Base-by-base conservation (phyloP, 2,329 filamentous ascomycete genomes). In the Cladorrhinum sp. region DNA sequence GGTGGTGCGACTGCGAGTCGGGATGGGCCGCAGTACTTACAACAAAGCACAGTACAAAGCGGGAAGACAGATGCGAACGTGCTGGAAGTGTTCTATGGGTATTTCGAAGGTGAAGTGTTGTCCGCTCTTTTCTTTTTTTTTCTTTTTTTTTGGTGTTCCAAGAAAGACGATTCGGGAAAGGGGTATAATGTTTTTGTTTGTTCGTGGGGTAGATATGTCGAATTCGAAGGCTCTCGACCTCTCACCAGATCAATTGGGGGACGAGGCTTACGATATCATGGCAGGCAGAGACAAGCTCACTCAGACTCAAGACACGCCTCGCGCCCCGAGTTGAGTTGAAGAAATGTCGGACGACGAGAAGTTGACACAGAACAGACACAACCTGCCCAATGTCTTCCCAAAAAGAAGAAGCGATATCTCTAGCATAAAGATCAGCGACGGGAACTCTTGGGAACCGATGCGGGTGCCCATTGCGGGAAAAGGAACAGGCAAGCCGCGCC, bases 381-480 rank as follows among this genome's bases (percentile, higher is more conserved):
- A n/a, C n/a, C n/a, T n/a, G n/a, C n/a, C n/a, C n/a, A n/a, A n/a
- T n/a, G n/a, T n/a, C n/a, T n/a, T n/a, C n/a, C n/a, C n/a, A 14
- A 42, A 42, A n/a, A 28, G 26, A 9, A 28, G 9, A 9, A 28
- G 9, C 26, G 26, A 28, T 28, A 28, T 28, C 4, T 28, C 59
- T 61, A 62, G 61, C 49, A 49, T 55, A 63, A 46, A 60, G 65
- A 64, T 68, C 60, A 70, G 70, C 66, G 61, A 67, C 63, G 48
- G 54, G 60, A 62, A 42, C 55, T 55, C 42, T 62, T 63, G 64
- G 63, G 63, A 63, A 67, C 60, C 67, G 66, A 70, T 63, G 62
- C 62, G 68, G 68, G 70, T 69, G 69, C 68, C 68, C 66, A 65
- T 68, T 72, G 70, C 72, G 72, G 72, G 68, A 75, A 73, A 73